Evolutionary conservation across 2,329 filamentous ascomycete genomes (phyloP).

Genomic region (Fusarium falciforme): DNA sequence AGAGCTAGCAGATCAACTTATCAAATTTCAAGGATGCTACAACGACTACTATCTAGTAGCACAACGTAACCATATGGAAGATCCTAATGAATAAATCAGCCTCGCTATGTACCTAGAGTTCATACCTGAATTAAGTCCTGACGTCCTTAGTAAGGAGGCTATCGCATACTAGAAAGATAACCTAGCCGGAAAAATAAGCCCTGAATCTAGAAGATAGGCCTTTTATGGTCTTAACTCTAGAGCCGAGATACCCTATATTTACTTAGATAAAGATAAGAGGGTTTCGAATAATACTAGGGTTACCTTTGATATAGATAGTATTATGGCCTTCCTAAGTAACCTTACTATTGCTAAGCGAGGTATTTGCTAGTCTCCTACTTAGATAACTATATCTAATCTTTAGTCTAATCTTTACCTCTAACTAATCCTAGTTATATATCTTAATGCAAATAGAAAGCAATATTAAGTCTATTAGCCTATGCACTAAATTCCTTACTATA

Average conservation of each 20-base stretch:
- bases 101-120: background rate
- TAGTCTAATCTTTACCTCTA: background rate
- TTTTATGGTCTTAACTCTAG: background rate
- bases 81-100: no score
- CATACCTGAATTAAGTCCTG: background rate
- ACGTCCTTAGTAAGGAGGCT: background rate
- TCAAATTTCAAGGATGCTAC: no score
- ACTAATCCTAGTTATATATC: background rate
- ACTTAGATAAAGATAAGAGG: background rate
- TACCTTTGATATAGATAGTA: conserved; percentile 1
- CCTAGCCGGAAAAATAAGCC: background rate
- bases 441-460: background rate
- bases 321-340: background rate
- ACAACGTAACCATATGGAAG: no score
- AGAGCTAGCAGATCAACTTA: no score
- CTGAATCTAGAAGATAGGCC: background rate
- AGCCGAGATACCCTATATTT: background rate
- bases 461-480: background rate
- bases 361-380: background rate
- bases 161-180: conserved; percentile 1
- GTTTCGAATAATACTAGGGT: background rate
- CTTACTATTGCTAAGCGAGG: background rate
- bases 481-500: background rate
- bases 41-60: no score
- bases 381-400: background rate